Percentiles rank a stretch among this genome's conserved stretches.
Conservation (phyloP, 768 basidiomycete species). For the Leccinum uliginosum region DNA sequence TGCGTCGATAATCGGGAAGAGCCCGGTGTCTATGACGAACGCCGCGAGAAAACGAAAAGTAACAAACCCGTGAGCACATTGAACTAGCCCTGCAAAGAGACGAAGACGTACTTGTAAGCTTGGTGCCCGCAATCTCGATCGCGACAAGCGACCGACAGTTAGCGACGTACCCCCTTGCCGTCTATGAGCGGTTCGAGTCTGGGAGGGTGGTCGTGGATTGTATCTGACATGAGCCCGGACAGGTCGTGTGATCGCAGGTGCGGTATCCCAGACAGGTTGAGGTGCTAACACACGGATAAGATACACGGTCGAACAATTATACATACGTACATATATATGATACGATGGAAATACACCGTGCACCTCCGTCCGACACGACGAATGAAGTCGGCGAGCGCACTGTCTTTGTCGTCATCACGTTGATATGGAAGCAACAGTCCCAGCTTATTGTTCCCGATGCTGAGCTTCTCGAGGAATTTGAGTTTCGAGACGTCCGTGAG, state of each 20-base stretch:
- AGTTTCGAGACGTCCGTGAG: constrained; percentile 37
- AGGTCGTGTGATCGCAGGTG: constrained; percentile 49
- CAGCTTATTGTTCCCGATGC: constrained; percentile 59
- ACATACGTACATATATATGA: no score
- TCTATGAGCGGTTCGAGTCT: constrained; percentile 53
- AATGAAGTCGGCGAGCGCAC: constrained; percentile 44
- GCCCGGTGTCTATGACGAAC: constrained; percentile 39
- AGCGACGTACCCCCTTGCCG: constrained; percentile 54
- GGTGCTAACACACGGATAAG: constrained; percentile 34
- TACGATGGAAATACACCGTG: constrained; percentile 39
- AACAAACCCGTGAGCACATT: no score
- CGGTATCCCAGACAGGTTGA: constrained; percentile 51
- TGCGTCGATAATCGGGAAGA: constrained; percentile 54
- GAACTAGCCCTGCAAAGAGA: no score
- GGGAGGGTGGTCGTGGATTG: constrained; percentile 23
- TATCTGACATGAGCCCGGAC: constrained; percentile 38
- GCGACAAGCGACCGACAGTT: constrained; percentile 45
- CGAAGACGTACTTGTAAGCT: constrained; percentile 35
- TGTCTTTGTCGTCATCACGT: constrained; percentile 10
- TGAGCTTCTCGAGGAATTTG: constrained; percentile 46
- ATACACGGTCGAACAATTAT: background rate
- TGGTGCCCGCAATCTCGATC: constrained; percentile 56
- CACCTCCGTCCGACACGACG: constrained; percentile 52
- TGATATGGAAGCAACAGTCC: constrained; percentile 33
- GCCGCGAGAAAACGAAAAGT: no score